Evolutionary conservation across 108 stramenopile genomes (phyloP), one percentile per base, ranked within the genome.

Genomic region (Skeletonema costatum): DNA sequence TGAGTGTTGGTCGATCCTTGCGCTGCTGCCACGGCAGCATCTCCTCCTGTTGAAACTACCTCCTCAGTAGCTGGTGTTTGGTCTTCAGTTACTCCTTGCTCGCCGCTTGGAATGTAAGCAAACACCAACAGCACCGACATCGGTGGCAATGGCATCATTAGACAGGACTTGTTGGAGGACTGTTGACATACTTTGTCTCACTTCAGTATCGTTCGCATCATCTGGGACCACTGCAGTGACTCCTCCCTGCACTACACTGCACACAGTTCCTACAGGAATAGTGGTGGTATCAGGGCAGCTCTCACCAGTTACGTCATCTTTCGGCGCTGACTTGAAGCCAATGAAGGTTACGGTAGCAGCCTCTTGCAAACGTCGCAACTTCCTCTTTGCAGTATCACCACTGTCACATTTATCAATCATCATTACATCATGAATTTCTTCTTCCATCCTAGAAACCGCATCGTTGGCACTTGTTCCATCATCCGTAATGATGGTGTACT

Each of bases 371-470:
- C 21, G 9, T 56, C 25, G 53, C 53, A 29, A 29, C 25, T 56
- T 56, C 25, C 53, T 56, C 12, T 12, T 5, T 5, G 48, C 4
- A 17, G 48, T 19, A 9, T 4, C 53, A 10, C 25, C 25, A 10
- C 16, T 2, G 2, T 21, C 53, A 56, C 53, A 56, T 9, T 25
- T 56, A 56, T 21, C 53, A 56, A 56, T 56, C 19, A 56, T 56
- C 53, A 56, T 29, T 2, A 56, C 53, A 25, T 56, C 53, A 56
- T 56, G 53, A 56, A 56, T 56, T 56, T 56, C 53, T 56, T 56
- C 25, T 56, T 56, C 53, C 53, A 56, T 29, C 19, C 53, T 25
- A 2, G 53, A 25, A 56, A 25, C 53, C 21, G 9, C 53, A 56
- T 25, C 25, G 21, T 56, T 8, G 25, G 53, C 21, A 25, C 19